Evolutionary conservation across 139 green algal genomes (phyloP), one percentile per base, ranked within the genome.

Genomic region (Gonium pectorale): DNA sequence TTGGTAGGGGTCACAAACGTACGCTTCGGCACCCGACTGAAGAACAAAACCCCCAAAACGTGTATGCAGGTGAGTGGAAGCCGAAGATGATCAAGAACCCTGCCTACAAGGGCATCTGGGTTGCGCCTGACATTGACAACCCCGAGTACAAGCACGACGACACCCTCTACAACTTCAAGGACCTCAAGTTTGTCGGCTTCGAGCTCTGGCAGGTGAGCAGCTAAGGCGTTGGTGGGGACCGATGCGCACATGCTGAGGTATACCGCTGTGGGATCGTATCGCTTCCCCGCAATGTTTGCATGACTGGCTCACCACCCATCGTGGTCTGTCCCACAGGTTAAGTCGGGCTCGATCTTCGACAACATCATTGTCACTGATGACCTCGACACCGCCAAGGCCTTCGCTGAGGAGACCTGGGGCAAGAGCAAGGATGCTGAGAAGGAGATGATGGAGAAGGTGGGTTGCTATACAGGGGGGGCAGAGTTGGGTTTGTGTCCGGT

Each of bases 301-400:
- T n/a, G n/a, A n/a, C 13, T 54, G 46, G 15, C 46, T 54, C 46
- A 54, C 46, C 46, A 67, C 33, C 22, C 64, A 49, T 71, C 3
- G 6, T 22, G 11, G 35, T 2, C 27, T 71, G 67, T n/a, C n/a
- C n/a, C 44, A 59, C 82, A 92, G 86, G 95, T 98, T n/a, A 98
- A 98, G 90, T 49, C 91, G 8, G 95, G 95, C 35, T 90, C 92
- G 51, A 97, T 98, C 88, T 98, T 98, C 74, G 95, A 98, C 87
- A 98, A 98, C 94, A 97, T 98, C 85, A 85, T 98, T 1, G 90
- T 98, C 26, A 93, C 93, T 26, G 94, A 98, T 51, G 86, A 92
- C 79, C 86, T 93, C 27, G 91, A 94, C 40, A 90, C 91, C 37
- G 95, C 95, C 26, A 88, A 93, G 86, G 89, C 90, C 68, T 94